Conservation (phyloP, 768 basidiomycete species). For the Inosperma sp. region DNA sequence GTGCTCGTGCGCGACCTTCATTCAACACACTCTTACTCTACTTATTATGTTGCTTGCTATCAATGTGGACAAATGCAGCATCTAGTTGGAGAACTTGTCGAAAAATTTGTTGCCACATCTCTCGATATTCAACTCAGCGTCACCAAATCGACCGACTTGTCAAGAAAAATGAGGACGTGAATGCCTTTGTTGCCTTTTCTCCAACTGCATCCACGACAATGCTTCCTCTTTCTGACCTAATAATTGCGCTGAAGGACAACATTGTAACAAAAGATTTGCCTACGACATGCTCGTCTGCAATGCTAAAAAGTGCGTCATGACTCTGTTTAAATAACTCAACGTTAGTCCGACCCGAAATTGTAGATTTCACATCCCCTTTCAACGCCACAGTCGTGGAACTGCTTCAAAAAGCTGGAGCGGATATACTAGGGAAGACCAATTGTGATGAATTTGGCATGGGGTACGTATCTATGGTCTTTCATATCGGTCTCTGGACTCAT, state of each 20-base stretch:
- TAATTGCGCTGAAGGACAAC: conserved; percentile 81
- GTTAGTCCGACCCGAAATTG: not conserved
- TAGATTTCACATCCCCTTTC: conserved; percentile 75
- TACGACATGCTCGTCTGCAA: conserved; percentile 72
- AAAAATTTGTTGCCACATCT: no score
- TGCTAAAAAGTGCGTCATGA: conserved; percentile 55
- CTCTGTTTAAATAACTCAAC: not conserved
- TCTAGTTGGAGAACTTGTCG: no score
- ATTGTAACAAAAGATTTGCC: conserved; percentile 65
- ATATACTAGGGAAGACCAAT: conserved; percentile 84
- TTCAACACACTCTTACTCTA: no score
- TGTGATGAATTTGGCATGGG: conserved; percentile 99
- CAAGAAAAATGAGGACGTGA: no score
- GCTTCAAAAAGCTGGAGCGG: conserved; percentile 58
- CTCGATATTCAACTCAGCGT: no score
- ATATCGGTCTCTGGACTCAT: not conserved
- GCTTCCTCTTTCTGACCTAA: conserved; percentile 37
- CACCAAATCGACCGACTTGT: no score
- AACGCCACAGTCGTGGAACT: conserved; percentile 79
- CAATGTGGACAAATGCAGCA: no score
- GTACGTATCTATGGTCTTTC: conserved; percentile 36
- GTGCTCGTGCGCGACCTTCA: no score
- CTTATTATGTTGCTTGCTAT: no score
- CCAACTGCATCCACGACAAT: no score
- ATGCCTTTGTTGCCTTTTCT: no score